phyloP scores from a whole-genome alignment of 148 eudicot species.

The Nyssa sinensis region DNA sequence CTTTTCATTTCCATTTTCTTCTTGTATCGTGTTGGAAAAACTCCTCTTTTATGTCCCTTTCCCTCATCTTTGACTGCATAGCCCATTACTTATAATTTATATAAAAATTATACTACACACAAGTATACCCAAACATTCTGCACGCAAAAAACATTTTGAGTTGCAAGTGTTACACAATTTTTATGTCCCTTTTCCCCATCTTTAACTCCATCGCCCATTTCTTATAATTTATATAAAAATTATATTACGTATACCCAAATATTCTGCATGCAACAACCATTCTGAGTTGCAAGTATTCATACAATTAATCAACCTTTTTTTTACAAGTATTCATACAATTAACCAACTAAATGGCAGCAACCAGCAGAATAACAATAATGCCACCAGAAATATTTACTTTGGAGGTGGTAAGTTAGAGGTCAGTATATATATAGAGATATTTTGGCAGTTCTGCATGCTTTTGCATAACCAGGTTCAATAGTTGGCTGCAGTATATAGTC shows the following conservation, averaged over 20 bases:
- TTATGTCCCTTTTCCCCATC: no score
- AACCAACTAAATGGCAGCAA: not conserved
- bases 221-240: no score
- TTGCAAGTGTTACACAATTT: no score
- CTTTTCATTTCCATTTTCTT: no score
- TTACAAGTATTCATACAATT: not conserved
- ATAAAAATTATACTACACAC: no score
- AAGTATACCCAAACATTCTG: no score
- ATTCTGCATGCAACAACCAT: not conserved
- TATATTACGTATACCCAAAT: no score
- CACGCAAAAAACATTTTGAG: no score
- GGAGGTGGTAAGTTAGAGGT: not conserved
- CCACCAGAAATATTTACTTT: not conserved
- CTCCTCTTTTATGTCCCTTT: no score
- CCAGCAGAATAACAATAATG: not conserved
- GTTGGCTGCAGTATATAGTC: not conserved
- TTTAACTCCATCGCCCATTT: no score
- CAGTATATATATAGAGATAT: not conserved
- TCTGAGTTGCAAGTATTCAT: not conserved
- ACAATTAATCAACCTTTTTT: not conserved
- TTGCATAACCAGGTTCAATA: not conserved
- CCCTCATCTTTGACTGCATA: not conserved
- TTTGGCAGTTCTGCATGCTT: not conserved
- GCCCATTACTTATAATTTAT: no score
- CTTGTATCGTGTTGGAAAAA: no score